Evolutionary conservation across 2,329 filamentous ascomycete species (phyloP).

Genomic region (Aspergillus cejpii): DNA sequence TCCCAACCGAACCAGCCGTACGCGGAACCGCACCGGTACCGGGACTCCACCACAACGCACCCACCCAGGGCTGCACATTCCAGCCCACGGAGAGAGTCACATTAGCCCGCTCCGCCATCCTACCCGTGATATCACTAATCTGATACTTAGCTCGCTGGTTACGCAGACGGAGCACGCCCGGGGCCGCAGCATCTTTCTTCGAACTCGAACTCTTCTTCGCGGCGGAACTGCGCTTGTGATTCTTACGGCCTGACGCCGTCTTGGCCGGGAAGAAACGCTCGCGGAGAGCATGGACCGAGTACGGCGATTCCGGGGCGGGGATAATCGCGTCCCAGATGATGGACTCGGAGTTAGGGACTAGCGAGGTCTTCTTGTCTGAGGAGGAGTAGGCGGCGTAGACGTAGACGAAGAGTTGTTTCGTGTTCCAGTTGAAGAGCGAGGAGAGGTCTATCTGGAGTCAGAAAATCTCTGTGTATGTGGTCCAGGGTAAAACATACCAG

Average conservation of each 20-base stretch:
- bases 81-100: constrained; percentile 79
- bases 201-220: neutral
- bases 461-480: neutral
- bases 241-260: neutral
- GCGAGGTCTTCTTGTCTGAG: constrained; percentile 21
- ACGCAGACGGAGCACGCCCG: constrained; percentile 65
- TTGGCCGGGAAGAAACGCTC: constrained; percentile 31
- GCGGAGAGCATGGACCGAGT: constrained; percentile 35
- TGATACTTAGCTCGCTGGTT: constrained; percentile 95
- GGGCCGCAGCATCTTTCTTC: constrained; percentile 16
- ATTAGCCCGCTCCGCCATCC: constrained; percentile 65
- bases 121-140: constrained; percentile 80
- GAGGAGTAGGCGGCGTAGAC: constrained; percentile 68
- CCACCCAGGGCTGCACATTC: constrained; percentile 98
- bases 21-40: constrained; percentile 44
- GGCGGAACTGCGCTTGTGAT: neutral
- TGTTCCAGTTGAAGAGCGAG: constrained; percentile 97
- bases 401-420: constrained; percentile 96
- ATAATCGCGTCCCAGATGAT: constrained; percentile 97
- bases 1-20: constrained; percentile 47
- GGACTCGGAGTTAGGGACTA: constrained; percentile 49
- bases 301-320: constrained; percentile 52
- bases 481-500: constrained; percentile 42
- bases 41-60: constrained; percentile 74
- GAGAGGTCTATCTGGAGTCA: constrained; percentile 57